Evolutionary conservation across 768 basidiomycete species (phyloP).

Genomic region (Auricularia sp.): DNA sequence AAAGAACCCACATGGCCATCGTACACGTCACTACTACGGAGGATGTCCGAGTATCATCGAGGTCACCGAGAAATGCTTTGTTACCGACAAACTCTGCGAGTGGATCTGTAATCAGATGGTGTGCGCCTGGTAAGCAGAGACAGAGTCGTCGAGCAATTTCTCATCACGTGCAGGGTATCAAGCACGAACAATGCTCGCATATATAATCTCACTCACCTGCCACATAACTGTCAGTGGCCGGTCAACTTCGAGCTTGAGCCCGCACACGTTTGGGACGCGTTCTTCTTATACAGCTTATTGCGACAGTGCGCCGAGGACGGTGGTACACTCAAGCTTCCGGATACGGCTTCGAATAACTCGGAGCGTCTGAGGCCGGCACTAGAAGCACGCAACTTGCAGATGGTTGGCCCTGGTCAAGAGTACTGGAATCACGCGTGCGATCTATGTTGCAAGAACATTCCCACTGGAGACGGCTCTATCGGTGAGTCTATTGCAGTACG

Average conservation of each 20-base stretch:
- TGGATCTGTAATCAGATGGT: not conserved
- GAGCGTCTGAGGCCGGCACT: not conserved
- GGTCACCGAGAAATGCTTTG: not conserved
- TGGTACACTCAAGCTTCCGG: not conserved
- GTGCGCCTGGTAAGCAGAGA: not conserved
- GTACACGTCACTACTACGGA: not conserved
- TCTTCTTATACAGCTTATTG: conserved; percentile 3
- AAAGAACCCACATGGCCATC: too few species aligned
- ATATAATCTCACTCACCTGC: not conserved
- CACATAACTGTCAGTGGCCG: not conserved
- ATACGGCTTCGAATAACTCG: not conserved
- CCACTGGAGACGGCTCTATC: not conserved
- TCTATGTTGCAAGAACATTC: not conserved
- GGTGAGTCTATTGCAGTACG: not conserved
- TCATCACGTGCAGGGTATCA: not conserved
- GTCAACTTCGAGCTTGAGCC: conserved; percentile 1
- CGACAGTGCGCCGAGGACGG: not conserved
- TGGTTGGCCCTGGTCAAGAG: conserved; percentile 4
- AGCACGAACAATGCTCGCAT: conserved; percentile 2
- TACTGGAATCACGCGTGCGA: conserved; percentile 4
- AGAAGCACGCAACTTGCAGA: not conserved
- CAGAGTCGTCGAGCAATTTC: not conserved
- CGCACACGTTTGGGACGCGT: conserved; percentile 6
- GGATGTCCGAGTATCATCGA: not conserved
- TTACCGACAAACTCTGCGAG: not conserved